These are phyloP conservation scores for Oryza rufipogon DNA, from an alignment of 176 grass and related monocot genomes.

Conservation along the genomic window DNA sequence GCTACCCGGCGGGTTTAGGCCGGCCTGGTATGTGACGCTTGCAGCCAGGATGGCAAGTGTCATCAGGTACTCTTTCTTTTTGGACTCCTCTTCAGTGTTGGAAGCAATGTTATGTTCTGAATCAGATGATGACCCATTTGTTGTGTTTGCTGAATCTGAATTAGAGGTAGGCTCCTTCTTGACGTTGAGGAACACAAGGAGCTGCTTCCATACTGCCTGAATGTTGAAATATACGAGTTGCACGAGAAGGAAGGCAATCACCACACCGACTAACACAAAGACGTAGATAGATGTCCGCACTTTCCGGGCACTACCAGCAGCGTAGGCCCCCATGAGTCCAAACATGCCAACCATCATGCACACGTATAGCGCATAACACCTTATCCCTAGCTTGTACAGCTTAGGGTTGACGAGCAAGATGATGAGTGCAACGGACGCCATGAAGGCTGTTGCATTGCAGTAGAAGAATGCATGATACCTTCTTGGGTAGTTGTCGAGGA, in stretches of 20 bases:
- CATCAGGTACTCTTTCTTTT: no score
- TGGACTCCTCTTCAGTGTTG: no score
- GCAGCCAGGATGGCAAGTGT: no score
- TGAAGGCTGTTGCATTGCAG: constrained; percentile 44
- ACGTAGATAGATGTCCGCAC: constrained; percentile 19
- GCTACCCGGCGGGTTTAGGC: constrained; percentile 9
- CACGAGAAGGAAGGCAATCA: background rate
- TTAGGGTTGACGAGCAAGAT: constrained; percentile 32
- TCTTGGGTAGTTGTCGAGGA: background rate
- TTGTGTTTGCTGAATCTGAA: no score
- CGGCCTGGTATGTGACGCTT: constrained; percentile 27
- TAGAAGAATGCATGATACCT: constrained; percentile 49
- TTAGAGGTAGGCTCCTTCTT: no score
- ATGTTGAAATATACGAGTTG: no score
- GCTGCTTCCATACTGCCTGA: no score
- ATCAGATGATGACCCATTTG: no score
- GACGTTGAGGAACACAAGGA: no score
- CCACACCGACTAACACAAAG: background rate
- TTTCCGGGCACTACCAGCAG: background rate
- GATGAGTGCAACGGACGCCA: constrained; percentile 40
- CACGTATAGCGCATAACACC: background rate
- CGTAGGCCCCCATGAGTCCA: constrained; percentile 4
- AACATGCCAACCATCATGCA: background rate
- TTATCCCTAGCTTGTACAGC: constrained; percentile 10
- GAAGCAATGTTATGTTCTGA: no score